Percentiles rank a stretch among this genome's conserved stretches.
phyloP scores from a whole-genome alignment of 441 rosid species.

The Isatis lusitanica region DNA sequence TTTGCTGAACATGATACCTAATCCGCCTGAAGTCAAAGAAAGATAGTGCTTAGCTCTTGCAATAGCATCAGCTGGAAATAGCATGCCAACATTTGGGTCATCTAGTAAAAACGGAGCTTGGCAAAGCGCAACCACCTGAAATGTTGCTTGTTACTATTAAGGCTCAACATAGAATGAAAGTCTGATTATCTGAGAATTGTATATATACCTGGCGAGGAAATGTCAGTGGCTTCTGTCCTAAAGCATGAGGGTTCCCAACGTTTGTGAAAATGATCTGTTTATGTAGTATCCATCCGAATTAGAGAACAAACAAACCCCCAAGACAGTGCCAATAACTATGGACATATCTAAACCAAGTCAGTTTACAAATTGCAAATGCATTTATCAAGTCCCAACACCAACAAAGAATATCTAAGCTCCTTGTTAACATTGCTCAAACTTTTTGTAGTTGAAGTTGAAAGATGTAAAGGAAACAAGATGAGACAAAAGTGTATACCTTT shows the following conservation, averaged over 20 bases:
- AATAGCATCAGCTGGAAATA: constrained; percentile 95
- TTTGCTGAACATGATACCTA: constrained; percentile 51
- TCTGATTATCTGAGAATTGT: not conserved
- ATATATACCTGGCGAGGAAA: constrained; percentile 85
- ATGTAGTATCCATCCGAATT: not conserved
- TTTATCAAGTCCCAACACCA: constrained; percentile 5
- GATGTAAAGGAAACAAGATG: not conserved
- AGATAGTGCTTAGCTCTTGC: constrained; percentile 94
- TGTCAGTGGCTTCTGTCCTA: constrained; percentile 89
- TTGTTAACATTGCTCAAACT: not conserved
- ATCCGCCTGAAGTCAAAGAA: constrained; percentile 76
- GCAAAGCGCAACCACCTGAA: constrained; percentile 91
- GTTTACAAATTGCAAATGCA: not conserved
- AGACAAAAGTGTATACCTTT: constrained; percentile 51
- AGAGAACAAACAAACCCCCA: not conserved
- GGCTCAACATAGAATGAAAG: constrained; percentile 10
- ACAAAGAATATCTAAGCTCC: not conserved
- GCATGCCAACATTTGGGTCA: constrained; percentile 85
- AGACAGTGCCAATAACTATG: not conserved
- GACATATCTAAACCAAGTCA: not conserved
- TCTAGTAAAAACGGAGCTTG: constrained; percentile 97
- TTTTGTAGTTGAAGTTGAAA: not conserved
- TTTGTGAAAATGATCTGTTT: constrained; percentile 91
- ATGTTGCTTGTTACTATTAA: constrained; percentile 8
- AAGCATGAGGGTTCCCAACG: constrained; percentile 98